Evolutionary conservation across 176 grass and related monocot species (phyloP), one percentile per base, ranked within the genome.

Genomic region (Musa acuminata): DNA sequence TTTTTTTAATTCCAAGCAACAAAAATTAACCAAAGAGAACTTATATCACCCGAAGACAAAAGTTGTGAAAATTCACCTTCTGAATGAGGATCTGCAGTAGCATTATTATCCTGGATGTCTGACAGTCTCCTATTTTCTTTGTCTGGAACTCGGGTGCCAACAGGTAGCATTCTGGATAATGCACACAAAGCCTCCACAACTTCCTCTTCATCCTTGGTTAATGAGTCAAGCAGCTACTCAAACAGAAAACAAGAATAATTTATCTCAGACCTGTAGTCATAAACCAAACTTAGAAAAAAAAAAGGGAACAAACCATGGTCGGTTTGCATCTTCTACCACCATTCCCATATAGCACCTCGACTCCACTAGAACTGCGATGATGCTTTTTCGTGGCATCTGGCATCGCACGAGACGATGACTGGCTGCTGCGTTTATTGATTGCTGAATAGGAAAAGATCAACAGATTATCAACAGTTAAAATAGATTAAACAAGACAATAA

Each of bases 121-220:
- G 72, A 60, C 25, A 69, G 26, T 24, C 16, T 72, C 22, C 8
- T 20, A 11, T 52, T 49, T 72, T 72, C 75, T 19, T 29, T 83
- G 13, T 83, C 17, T 10, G 9, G 16, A 2, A 55, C 9, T 35
- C 35, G 24, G 48, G 70, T 67, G 79, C 16, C 77, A 72, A 23
- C 49, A n/a, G 35, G 16, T 55, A 55, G 9, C 25, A 29, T 73
- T 82, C 72, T 68, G n/a, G 81, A 80, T 62, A 88, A 74, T 11
- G 80, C 82, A 9, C 80, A 73, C 72, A 88, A 74, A 84, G 79
- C 81, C 70, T 86, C 78, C 27, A 83, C 80, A 49, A 92, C 69
- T 11, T 73, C 27, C 67, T 92, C 81, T 71, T 92, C 89, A 76
- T 88, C 86, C 29, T 82, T 67, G 1, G 86, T 82, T 64, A 88